A percentile compares a stretch with the other conserved stretches of the same genome.
Conservation (phyloP, 2,329 filamentous ascomycete species). For the Emergomyces pasteurianus region DNA sequence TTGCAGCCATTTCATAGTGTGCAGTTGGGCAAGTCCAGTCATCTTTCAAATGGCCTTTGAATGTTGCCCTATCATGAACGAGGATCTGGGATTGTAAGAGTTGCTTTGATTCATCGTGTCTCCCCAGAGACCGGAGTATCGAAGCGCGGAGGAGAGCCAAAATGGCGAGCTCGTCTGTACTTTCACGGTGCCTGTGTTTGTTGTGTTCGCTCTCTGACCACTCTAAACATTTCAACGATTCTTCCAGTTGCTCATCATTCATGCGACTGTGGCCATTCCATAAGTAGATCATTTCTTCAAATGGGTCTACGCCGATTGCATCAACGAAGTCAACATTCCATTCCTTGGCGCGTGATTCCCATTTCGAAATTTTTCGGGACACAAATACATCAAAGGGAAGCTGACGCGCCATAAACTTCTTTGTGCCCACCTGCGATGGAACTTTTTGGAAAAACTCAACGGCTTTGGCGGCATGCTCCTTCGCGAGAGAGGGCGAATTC, state of each 20-base stretch:
- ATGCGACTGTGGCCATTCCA: slow-evolving; percentile 87
- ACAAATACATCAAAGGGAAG: slow-evolving; percentile 85
- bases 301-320: slow-evolving; percentile 65
- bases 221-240: slow-evolving; percentile 49
- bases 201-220: slow-evolving; percentile 51
- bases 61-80: slow-evolving; percentile 39
- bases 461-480: slow-evolving; percentile 50
- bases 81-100: slow-evolving; percentile 54
- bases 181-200: slow-evolving; percentile 40
- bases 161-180: slow-evolving; percentile 51
- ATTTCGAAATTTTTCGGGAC: slow-evolving; percentile 71
- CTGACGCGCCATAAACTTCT: slow-evolving; percentile 78
- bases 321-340: slow-evolving; percentile 61
- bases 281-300: slow-evolving; percentile 85
- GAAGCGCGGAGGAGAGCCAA: slow-evolving; percentile 55
- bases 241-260: slow-evolving; percentile 51
- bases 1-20: slow-evolving; percentile 75
- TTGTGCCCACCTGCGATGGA: slow-evolving; percentile 65
- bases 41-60: slow-evolving; percentile 41
- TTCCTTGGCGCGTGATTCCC: slow-evolving; percentile 63
- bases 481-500: slow-evolving; percentile 33
- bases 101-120: slow-evolving; percentile 51
- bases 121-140: slow-evolving; percentile 51
- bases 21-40: slow-evolving; percentile 61
- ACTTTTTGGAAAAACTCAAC: slow-evolving; percentile 60